Conservation (phyloP, 495 filamentous ascomycete species). For the Xylaria scruposa region DNA sequence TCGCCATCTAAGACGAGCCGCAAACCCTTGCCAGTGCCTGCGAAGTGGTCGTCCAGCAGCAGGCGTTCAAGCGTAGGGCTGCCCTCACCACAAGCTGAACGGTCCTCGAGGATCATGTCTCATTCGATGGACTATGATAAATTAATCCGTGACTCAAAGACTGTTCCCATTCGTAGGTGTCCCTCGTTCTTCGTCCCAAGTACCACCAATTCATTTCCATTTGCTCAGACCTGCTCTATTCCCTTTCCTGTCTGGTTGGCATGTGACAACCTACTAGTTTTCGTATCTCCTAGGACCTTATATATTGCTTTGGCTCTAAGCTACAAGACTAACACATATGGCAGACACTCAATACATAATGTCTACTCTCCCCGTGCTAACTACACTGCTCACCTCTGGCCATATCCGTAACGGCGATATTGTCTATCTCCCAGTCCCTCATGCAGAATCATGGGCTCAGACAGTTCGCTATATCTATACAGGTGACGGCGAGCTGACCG, state of each 20-base stretch:
- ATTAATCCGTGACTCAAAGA: conserved; percentile 42
- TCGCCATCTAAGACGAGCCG: conserved; percentile 13
- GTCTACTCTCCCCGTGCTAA: conserved; percentile 57
- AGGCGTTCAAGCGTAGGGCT: conserved; percentile 27
- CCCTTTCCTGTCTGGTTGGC: not conserved
- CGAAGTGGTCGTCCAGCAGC: conserved; percentile 31
- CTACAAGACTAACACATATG: conserved; percentile 3
- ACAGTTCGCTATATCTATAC: conserved; percentile 61
- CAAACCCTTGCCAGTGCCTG: conserved; percentile 21
- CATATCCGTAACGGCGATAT: conserved; percentile 57
- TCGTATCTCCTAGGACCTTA: not conserved
- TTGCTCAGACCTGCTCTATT: not conserved
- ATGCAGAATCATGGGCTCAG: conserved; percentile 58
- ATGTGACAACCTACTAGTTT: too few relatives aligned
- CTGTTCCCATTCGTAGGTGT: conserved; percentile 57
- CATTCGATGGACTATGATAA: conserved; percentile 29
- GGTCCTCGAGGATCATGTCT: conserved; percentile 15
- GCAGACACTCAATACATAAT: conserved; percentile 59
- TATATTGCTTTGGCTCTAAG: not conserved
- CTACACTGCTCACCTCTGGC: conserved; percentile 56
- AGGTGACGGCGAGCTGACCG: conserved; percentile 53
- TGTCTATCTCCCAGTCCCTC: conserved; percentile 62
- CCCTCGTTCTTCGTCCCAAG: not conserved
- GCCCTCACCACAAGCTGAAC: not conserved
- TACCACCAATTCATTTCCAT: not conserved